phyloP scores from a whole-genome alignment of 2,329 filamentous ascomycete genomes.

The Piedraia hortae region DNA sequence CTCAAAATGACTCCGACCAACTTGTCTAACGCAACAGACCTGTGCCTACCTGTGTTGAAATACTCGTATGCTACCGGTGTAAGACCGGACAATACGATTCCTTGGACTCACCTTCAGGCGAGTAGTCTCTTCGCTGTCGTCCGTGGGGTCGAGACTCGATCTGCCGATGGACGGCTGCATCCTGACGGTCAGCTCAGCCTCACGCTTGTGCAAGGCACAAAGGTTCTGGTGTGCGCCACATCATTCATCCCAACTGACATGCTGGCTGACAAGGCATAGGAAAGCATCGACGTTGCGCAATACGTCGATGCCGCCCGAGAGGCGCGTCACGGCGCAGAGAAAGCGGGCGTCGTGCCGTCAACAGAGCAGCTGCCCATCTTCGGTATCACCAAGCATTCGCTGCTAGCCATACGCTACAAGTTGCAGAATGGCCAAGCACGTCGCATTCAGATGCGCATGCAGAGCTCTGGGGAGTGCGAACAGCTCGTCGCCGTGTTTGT shows the following conservation, averaged over 20 bases:
- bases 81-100: conserved; percentile 9
- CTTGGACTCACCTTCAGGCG: conserved; percentile 12
- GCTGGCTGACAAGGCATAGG: conserved; percentile 5
- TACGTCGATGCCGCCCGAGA: conserved; percentile 7
- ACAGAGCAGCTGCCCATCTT: conserved; percentile 19
- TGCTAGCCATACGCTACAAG: conserved; percentile 17
- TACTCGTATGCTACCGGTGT: conserved; percentile 12
- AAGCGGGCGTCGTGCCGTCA: conserved; percentile 9
- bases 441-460: conserved; percentile 11
- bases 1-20: conserved; percentile 2
- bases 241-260: conserved; percentile 1
- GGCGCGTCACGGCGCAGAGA: conserved; percentile 3
- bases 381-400: conserved; percentile 14
- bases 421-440: conserved; percentile 11
- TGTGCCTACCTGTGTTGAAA: conserved; percentile 9
- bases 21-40: conserved; percentile 6
- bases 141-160: conserved; percentile 2
- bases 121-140: conserved; percentile 10
- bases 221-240: conserved; percentile 3
- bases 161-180: conserved; percentile 1
- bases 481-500: conserved; percentile 6
- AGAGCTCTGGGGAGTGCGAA: conserved; percentile 5
- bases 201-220: conserved; percentile 4
- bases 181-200: conserved; percentile 3
- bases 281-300: conserved; percentile 8